Conservation (phyloP, 345 rosid genomes). For the Eucalyptus fibrosa region DNA sequence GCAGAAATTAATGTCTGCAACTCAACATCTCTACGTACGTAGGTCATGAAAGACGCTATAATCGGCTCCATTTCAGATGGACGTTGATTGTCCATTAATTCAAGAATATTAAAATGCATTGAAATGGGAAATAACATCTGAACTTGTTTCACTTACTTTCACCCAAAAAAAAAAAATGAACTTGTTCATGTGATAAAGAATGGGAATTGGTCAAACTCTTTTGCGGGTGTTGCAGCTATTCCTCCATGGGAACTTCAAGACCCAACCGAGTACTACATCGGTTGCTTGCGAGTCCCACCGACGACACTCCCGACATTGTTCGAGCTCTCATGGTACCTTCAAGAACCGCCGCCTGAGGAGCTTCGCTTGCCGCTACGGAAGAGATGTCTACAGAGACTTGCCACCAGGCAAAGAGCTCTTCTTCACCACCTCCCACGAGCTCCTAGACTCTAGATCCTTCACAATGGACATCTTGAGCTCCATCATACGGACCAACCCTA, state of each 20-base stretch:
- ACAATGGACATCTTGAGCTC: conserved; percentile 53
- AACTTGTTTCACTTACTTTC: not conserved
- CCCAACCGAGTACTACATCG: conserved; percentile 68
- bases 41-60: not conserved
- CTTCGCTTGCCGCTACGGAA: conserved; percentile 66
- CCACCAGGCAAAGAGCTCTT: conserved; percentile 80
- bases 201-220: not conserved
- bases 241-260: conserved; percentile 74
- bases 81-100: not conserved
- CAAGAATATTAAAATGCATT: not conserved
- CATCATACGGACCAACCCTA: conserved; percentile 43
- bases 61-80: not conserved
- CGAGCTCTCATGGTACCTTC: conserved; percentile 80
- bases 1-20: not conserved
- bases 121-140: not conserved
- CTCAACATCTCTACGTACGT: not conserved
- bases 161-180: not conserved
- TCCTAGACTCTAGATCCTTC: conserved; percentile 59
- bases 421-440: conserved; percentile 51
- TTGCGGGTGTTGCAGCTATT: conserved; percentile 19
- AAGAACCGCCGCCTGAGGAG: conserved; percentile 85
- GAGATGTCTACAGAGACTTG: conserved; percentile 71
- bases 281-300: conserved; percentile 54
- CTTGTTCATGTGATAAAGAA: not conserved
- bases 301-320: conserved; percentile 47